A percentile compares a stretch with the other conserved stretches of the same genome.
Conservation (phyloP, 805 yeast genomes). For the Yarrowia sp. region DNA sequence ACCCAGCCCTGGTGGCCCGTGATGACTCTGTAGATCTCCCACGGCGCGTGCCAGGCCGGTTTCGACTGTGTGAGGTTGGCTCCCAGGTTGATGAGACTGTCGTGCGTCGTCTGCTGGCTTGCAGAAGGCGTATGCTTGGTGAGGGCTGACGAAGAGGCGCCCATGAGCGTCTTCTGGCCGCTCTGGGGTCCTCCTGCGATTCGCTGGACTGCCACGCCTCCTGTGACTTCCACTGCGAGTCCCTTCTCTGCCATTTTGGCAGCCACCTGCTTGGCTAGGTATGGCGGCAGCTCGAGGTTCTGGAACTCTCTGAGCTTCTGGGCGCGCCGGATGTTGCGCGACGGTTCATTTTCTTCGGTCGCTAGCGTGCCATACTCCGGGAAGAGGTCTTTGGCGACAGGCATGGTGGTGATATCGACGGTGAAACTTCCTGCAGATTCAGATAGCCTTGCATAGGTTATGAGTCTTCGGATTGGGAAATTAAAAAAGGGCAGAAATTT, state of each 20-base stretch:
- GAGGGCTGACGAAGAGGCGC: slow-evolving; percentile 5
- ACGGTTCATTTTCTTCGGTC: slow-evolving; percentile 8
- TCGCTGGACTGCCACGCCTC: slow-evolving; percentile 12
- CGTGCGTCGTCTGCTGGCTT: not conserved
- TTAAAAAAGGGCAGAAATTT: not conserved
- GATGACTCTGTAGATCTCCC: slow-evolving; percentile 71
- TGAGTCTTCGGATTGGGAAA: not conserved
- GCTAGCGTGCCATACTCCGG: slow-evolving; percentile 21
- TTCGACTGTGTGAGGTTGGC: slow-evolving; percentile 27
- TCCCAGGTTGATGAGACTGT: slow-evolving; percentile 23
- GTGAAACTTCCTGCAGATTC: slow-evolving; percentile 7
- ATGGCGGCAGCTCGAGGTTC: slow-evolving; percentile 24
- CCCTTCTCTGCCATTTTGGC: slow-evolving; percentile 27
- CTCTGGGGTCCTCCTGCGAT: slow-evolving; percentile 6
- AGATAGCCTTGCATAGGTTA: slow-evolving; percentile 1
- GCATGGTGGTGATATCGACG: not conserved
- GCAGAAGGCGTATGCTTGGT: not conserved
- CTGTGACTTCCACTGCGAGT: slow-evolving; percentile 15
- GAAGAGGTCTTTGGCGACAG: slow-evolving; percentile 4
- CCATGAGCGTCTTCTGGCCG: not conserved
- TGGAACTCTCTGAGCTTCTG: slow-evolving; percentile 21
- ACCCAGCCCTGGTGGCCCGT: slow-evolving; percentile 96
- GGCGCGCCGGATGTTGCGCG: not conserved
- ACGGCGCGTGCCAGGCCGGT: slow-evolving; percentile 54
- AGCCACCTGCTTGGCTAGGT: slow-evolving; percentile 23